Percentiles rank a stretch among this genome's conserved stretches.
Evolutionary conservation across 176 grass and related monocot species (phyloP).

Genomic region (Ananas comosus): DNA sequence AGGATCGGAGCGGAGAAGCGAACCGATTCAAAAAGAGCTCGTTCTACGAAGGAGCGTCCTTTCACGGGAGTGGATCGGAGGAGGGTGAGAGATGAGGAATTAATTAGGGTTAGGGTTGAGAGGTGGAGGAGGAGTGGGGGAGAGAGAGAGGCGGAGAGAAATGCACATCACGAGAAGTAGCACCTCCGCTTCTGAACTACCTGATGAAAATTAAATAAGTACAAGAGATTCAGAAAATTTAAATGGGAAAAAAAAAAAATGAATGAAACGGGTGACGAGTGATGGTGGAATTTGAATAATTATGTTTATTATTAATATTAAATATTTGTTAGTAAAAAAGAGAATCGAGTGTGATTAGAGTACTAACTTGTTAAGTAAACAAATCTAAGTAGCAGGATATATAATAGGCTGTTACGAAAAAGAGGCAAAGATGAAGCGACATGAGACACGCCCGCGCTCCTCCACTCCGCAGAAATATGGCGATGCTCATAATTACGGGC

Average conservation of each 20-base stretch:
- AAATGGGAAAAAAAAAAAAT: background rate
- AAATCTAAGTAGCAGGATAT: no score
- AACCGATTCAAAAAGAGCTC: background rate
- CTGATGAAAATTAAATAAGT: background rate
- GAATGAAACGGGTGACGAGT: background rate
- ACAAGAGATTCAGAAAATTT: background rate
- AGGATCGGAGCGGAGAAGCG: background rate
- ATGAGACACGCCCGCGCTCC: no score
- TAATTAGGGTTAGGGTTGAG: background rate
- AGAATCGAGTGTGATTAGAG: no score
- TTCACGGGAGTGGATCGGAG: background rate
- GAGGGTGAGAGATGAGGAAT: background rate
- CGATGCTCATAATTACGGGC: no score
- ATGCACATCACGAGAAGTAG: background rate
- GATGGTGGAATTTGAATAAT: background rate
- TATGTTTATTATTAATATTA: no score
- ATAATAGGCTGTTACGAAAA: no score
- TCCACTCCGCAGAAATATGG: no score
- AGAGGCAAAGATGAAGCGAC: no score
- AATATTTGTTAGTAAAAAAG: no score
- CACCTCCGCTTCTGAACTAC: background rate
- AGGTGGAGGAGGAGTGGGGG: background rate
- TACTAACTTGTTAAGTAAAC: no score
- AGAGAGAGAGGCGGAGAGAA: background rate
- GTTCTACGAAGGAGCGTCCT: background rate